Base-by-base conservation (phyloP, 192 early-diverging fungal genomes). In the Podila epicladia region DNA sequence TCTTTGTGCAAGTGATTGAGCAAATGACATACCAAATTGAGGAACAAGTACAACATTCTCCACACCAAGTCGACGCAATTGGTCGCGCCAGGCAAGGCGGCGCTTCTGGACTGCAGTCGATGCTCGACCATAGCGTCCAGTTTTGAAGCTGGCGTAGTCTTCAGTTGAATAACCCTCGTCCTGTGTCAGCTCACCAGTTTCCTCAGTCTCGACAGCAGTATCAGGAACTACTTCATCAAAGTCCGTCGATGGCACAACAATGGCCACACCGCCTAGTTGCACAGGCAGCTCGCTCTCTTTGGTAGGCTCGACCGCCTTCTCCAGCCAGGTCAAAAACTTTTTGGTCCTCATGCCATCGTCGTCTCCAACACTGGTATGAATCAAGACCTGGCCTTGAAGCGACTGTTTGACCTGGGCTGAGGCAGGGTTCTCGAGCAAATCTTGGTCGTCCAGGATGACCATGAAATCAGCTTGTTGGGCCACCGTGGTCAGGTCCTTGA, bases 81-180 rank as follows among this genome's bases (percentile, higher is more conserved):
- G 77, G 29, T 80, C 77, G 35, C 77, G 59, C 77, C 77, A 80
- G 15, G 71, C 77, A 22, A 73, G 28, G 2, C 77, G 70, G 28
- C 77, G 62, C 31, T 69, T 80, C 33, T 80, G 77, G 15, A 80
- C 33, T 1, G 60, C 77, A 5, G 66, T 73, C 61, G 77, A 80
- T 9, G 71, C 41, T 31, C 71, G 77, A 19, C 66, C 71, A 58
- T 73, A 65, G 17, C 60, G 64, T 22, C 77, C 77, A 28, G 77
- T 80, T 37, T 80, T 80, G 67, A 80, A 80, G 55, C 62, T 69
- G 3, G 77, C 77, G 69, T 80, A 80, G 22, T 80, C 77, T 41
- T 80, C 77, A 6, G 77, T 80, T 55, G 77, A 80, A 28, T 80
- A 80, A 29, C 77, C 77, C 24, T 80, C 77, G 49, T 80, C 77